Evolutionary conservation across 2,329 filamentous ascomycete species (phyloP), one percentile per base, ranked within the genome.

Genomic region (Clonostachys byssicola): DNA sequence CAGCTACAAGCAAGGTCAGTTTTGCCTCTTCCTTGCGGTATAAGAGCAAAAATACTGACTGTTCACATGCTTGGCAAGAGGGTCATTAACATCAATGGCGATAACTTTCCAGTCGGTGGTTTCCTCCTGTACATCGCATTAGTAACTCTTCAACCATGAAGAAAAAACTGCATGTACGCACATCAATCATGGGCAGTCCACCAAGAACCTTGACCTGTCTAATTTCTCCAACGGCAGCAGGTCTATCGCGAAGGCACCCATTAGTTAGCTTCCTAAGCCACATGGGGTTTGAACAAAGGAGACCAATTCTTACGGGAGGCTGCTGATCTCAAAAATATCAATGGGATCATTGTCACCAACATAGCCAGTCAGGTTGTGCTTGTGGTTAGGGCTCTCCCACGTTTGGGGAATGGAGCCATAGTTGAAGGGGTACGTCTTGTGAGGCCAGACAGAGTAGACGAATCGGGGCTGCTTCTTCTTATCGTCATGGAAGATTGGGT

Each of bases 371-470:
- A 67, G 66, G 16, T 61, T 54, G 42, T 71, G 67, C 16, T 66
- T 52, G 35, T 63, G 58, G 49, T 71, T 72, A 18, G 68, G 65
- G 44, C 64, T 66, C 54, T 72, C 69, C 69, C 69, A 72, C 0
- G 69, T 72, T 51, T 72, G 70, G 0, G 69, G 69, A 17, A 72
- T 68, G 5, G 68, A 71, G 0, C 69, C 69, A 43, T 72, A 72
- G 23, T 66, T 58, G 51, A 71, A 71, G 0, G 68, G 70, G 36
- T 72, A 72, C 0, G 65, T 60, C 55, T 66, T 70, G 55, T 71
- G 68, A 36, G 70, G 69, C 66, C 67, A 72, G 10, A 72, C 60
- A 23, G 60, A 70, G 44, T 67, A 64, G 12, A 72, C 67, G 18
- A 67, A 72, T 20, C 69, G 60, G 13, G 62, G 64, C 34, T 56